These are phyloP conservation scores for Aspergillus unguis DNA, from an alignment of 2,329 filamentous ascomycete species.

Conservation along the genomic window DNA sequence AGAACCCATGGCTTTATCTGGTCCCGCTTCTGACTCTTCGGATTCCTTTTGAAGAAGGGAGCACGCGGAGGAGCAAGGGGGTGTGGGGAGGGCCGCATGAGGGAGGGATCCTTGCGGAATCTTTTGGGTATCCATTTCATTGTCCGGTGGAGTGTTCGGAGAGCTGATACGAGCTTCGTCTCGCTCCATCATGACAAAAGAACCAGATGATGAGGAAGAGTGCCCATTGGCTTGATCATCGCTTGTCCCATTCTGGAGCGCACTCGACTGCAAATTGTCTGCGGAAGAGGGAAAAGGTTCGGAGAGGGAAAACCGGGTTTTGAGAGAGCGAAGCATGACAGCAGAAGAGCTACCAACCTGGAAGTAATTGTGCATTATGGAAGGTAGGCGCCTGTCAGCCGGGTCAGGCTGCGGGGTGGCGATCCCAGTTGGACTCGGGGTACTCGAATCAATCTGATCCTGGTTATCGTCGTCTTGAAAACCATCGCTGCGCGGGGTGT, in stretches of 20 bases:
- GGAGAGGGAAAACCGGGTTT: slow-evolving; percentile 39
- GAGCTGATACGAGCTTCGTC: slow-evolving; percentile 31
- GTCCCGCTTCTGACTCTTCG: slow-evolving; percentile 40
- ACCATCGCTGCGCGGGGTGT: slow-evolving; percentile 25
- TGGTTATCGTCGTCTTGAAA: slow-evolving; percentile 41
- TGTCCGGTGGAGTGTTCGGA: slow-evolving; percentile 25
- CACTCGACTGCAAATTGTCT: slow-evolving; percentile 24
- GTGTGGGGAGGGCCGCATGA: slow-evolving; percentile 41
- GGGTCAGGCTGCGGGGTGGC: slow-evolving; percentile 91
- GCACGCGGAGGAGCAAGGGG: slow-evolving; percentile 43
- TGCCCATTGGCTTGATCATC: slow-evolving; percentile 26
- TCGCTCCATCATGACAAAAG: slow-evolving; percentile 43
- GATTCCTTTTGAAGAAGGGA: slow-evolving; percentile 44
- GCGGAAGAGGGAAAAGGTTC: slow-evolving; percentile 24
- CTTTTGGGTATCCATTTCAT: slow-evolving; percentile 24
- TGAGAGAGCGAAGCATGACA: slow-evolving; percentile 57
- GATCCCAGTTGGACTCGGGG: slow-evolving; percentile 84
- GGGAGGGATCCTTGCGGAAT: slow-evolving; percentile 28
- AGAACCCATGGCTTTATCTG: slow-evolving; percentile 39
- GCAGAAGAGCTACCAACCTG: slow-evolving; percentile 94
- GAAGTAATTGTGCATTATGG: slow-evolving; percentile 94
- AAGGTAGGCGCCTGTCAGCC: slow-evolving; percentile 89
- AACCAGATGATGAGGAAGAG: slow-evolving; percentile 37
- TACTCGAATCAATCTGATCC: slow-evolving; percentile 61
- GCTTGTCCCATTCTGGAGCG: slow-evolving; percentile 22